These are phyloP conservation scores for Neonectria neomacrospora DNA, from an alignment of 2,329 filamentous ascomycete genomes.

Conservation along the genomic window DNA sequence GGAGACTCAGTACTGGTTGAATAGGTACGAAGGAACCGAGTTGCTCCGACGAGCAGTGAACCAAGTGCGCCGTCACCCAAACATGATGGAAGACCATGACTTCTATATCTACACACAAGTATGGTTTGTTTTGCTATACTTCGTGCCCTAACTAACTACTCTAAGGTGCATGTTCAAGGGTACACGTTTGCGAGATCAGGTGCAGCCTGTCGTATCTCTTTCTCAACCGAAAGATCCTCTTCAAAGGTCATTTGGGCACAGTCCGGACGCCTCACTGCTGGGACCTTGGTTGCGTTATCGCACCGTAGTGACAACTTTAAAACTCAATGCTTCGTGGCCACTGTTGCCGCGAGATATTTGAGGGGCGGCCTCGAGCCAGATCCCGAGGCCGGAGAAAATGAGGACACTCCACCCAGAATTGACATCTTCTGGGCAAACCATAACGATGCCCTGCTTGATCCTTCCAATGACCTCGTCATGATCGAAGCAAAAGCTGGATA, in stretches of 20 bases:
- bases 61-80: constrained; percentile 62
- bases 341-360: constrained; percentile 76
- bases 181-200: constrained; percentile 72
- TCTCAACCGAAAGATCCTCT: constrained; percentile 73
- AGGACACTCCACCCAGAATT: constrained; percentile 69
- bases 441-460: constrained; percentile 73
- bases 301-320: constrained; percentile 69
- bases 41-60: constrained; percentile 75
- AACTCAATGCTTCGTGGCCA: constrained; percentile 73
- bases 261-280: constrained; percentile 62
- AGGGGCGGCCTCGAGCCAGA: constrained; percentile 68
- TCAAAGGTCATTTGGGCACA: constrained; percentile 74
- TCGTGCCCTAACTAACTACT: neutral
- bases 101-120: constrained; percentile 78
- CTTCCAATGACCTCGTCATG: constrained; percentile 78
- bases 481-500: constrained; percentile 79
- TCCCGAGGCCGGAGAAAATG: constrained; percentile 31
- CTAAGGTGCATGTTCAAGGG: constrained; percentile 73
- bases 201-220: constrained; percentile 73
- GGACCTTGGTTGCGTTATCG: constrained; percentile 65
- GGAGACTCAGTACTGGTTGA: constrained; percentile 76
- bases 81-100: constrained; percentile 66
- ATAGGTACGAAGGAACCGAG: constrained; percentile 78
- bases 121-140: constrained; percentile 33
- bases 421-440: constrained; percentile 77